These are phyloP conservation scores for Xylariaceae sp. DNA, from an alignment of 2,329 filamentous ascomycete genomes.

Conservation along the genomic window DNA sequence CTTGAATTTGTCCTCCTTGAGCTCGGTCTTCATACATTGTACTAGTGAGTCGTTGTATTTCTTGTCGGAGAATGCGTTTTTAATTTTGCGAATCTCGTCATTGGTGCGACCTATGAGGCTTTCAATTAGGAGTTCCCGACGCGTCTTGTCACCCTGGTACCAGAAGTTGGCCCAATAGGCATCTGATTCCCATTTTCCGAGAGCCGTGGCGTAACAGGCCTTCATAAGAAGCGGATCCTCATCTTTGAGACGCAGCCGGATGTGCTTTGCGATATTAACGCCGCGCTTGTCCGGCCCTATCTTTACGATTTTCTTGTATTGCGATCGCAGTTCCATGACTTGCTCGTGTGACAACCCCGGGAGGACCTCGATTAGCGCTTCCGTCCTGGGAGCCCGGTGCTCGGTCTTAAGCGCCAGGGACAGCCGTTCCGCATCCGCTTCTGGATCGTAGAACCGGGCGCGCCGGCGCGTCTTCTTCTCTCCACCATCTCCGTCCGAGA, in stretches of 20 bases:
- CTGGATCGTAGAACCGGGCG: constrained; percentile 78
- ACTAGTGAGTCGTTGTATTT: constrained; percentile 79
- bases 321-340: constrained; percentile 75
- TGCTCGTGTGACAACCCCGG: constrained; percentile 83
- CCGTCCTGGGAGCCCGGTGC: constrained; percentile 59
- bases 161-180: constrained; percentile 98
- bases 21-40: constrained; percentile 84
- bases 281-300: constrained; percentile 67
- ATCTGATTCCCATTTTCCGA: constrained; percentile 88
- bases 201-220: constrained; percentile 81
- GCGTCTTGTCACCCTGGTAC: constrained; percentile 83
- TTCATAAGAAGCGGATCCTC: constrained; percentile 77
- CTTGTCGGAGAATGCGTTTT: constrained; percentile 83
- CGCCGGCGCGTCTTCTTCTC: constrained; percentile 50
- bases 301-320: constrained; percentile 90
- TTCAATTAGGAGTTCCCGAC: constrained; percentile 88
- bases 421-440: constrained; percentile 71
- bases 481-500: constrained; percentile 46
- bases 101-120: constrained; percentile 86
- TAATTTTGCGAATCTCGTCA: constrained; percentile 81
- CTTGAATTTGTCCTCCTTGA: constrained; percentile 96
- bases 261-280: constrained; percentile 82
- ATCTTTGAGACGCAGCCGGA: constrained; percentile 71
- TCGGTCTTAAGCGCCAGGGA: constrained; percentile 69
- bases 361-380: constrained; percentile 75